Conservation (phyloP, 495 filamentous ascomycete species). For the Hypoxylon rickii region DNA sequence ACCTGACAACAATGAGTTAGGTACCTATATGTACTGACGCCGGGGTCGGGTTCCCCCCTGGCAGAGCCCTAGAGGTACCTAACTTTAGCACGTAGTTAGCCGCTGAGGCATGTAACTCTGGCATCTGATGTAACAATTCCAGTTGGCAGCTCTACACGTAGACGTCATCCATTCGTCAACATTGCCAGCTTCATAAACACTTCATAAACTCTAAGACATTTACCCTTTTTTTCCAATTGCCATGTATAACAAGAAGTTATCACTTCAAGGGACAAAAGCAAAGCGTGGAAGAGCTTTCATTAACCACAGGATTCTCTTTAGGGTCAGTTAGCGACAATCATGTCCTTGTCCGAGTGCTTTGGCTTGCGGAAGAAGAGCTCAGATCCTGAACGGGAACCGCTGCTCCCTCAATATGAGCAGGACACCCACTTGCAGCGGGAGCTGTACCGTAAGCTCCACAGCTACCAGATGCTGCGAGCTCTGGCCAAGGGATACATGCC, state of each 20-base stretch:
- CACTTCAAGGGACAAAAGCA: conserved; percentile 4
- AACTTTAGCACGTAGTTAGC: background rate
- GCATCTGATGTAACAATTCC: background rate
- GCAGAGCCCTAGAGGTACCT: background rate
- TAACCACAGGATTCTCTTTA: conserved; percentile 10
- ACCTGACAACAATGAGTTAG: no score
- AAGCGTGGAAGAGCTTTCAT: background rate
- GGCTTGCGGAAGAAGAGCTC: conserved; percentile 38
- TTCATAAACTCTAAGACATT: no score
- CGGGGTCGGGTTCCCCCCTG: background rate
- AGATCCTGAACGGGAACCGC: conserved; percentile 67
- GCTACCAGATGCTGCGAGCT: conserved; percentile 88
- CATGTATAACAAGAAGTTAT: conserved; percentile 10
- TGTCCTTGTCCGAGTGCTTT: conserved; percentile 46
- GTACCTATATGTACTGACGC: background rate
- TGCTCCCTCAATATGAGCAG: conserved; percentile 83
- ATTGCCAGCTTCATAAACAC: background rate
- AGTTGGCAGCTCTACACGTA: conserved; percentile 16
- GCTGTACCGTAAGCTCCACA: conserved; percentile 84
- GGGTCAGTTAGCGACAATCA: conserved; percentile 22
- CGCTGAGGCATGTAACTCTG: background rate
- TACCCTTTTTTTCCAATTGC: no score
- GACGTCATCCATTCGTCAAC: conserved; percentile 33
- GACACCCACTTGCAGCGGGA: conserved; percentile 77
- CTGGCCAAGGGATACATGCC: conserved; percentile 88